Evolutionary conservation across 2,329 filamentous ascomycete species (phyloP).

Genomic region (Alternaria atra): DNA sequence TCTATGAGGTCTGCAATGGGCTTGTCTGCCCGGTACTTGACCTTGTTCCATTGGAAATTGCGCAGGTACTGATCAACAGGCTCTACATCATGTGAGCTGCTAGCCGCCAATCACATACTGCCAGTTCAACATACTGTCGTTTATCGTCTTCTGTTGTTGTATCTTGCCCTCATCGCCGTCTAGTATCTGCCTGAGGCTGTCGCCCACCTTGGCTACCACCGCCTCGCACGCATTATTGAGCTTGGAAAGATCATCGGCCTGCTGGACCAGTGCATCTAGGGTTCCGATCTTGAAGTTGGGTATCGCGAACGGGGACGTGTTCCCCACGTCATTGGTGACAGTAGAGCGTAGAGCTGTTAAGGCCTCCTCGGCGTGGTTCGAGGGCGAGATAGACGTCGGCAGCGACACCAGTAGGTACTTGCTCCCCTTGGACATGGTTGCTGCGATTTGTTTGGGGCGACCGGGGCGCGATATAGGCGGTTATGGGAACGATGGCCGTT

Average conservation of each 20-base stretch:
- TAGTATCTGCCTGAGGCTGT: conserved; percentile 82
- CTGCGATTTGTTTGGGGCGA: conserved; percentile 22
- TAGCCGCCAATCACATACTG: background rate
- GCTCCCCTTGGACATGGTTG: conserved; percentile 55
- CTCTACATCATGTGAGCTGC: conserved; percentile 63
- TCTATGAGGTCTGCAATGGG: conserved; percentile 87
- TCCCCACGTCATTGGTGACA: conserved; percentile 77
- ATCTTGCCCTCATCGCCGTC: conserved; percentile 86
- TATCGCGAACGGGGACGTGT: conserved; percentile 78
- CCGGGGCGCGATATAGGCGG: conserved; percentile 26
- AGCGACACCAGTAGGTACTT: conserved; percentile 92
- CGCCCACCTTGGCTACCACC: conserved; percentile 87
- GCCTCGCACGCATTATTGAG: conserved; percentile 80
- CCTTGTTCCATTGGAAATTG: conserved; percentile 95
- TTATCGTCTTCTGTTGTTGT: conserved; percentile 88
- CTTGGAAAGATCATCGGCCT: conserved; percentile 94
- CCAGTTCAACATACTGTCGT: conserved; percentile 71
- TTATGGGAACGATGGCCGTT: conserved; percentile 29
- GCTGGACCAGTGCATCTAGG: conserved; percentile 91
- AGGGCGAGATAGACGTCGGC: conserved; percentile 84
- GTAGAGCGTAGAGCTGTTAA: conserved; percentile 77
- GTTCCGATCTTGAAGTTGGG: conserved; percentile 98
- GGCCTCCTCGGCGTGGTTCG: conserved; percentile 81
- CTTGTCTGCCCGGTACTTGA: conserved; percentile 94
- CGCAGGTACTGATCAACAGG: conserved; percentile 94